Evolutionary conservation across 768 basidiomycete species (phyloP).

Genomic region (Exidia glandulosa): DNA sequence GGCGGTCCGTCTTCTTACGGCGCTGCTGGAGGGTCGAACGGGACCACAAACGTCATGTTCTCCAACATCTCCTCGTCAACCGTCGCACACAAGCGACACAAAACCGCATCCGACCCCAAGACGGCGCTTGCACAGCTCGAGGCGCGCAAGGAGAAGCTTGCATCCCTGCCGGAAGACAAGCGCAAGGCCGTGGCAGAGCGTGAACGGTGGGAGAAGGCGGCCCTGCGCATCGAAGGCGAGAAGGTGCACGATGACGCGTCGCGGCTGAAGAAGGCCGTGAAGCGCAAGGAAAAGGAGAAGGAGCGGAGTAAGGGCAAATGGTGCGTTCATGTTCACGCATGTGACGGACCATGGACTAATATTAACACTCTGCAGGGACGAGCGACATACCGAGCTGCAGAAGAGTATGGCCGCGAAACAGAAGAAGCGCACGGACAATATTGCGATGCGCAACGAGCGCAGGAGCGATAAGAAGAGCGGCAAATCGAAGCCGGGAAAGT

Average conservation of each 20-base stretch:
- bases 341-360: not conserved
- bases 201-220: constrained; percentile 85
- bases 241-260: constrained; percentile 84
- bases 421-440: constrained; percentile 87
- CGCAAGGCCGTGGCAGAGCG: constrained; percentile 68
- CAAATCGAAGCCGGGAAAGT: constrained; percentile 37
- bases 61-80: constrained; percentile 43
- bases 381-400: constrained; percentile 69
- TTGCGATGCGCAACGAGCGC: constrained; percentile 74
- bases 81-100: constrained; percentile 38
- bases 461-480: constrained; percentile 47
- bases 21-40: not conserved
- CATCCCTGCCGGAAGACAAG: constrained; percentile 70
- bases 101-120: constrained; percentile 68
- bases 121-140: constrained; percentile 78
- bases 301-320: constrained; percentile 73
- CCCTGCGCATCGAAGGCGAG: constrained; percentile 75
- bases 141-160: constrained; percentile 66
- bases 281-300: constrained; percentile 88
- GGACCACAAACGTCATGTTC: constrained; percentile 56
- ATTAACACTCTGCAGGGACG: constrained; percentile 46
- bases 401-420: constrained; percentile 73
- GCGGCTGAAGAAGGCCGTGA: constrained; percentile 83
- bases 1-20: not conserved
- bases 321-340: constrained; percentile 32